phyloP scores from a whole-genome alignment of 2,329 filamentous ascomycete genomes.

The Colletotrichum ledebouriae region DNA sequence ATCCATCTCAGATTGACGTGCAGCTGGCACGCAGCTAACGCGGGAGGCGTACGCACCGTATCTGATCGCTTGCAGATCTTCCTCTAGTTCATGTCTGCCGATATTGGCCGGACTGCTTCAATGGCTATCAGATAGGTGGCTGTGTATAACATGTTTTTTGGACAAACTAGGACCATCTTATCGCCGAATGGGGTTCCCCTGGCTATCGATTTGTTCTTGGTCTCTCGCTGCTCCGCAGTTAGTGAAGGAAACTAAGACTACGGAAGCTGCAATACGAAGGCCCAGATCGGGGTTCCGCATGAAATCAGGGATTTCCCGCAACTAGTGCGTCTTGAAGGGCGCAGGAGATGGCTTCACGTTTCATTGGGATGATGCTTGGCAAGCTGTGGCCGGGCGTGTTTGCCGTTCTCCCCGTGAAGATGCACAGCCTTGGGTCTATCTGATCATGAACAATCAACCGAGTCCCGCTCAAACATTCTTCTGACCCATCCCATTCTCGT shows the following conservation, averaged over 20 bases:
- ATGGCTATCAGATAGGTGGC: constrained; percentile 26
- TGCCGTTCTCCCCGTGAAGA: neutral
- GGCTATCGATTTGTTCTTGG: no score
- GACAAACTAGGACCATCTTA: neutral
- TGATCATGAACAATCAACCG: neutral
- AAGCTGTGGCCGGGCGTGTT: neutral
- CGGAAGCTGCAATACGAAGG: neutral
- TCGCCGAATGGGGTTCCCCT: neutral
- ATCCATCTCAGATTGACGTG: constrained; percentile 3
- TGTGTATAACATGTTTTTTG: constrained; percentile 2
- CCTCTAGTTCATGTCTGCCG: no score
- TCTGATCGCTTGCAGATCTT: constrained; percentile 21
- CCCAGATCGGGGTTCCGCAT: constrained; percentile 30
- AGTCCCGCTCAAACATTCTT: neutral
- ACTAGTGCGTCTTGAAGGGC: neutral
- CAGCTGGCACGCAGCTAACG: constrained; percentile 18
- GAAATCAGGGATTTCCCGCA: neutral
- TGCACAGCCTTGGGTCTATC: neutral
- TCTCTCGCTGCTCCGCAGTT: neutral
- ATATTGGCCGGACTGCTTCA: constrained; percentile 18
- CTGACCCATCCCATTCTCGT: constrained; percentile 37
- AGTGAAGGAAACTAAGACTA: neutral
- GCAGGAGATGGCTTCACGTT: neutral
- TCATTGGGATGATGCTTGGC: constrained; percentile 22
- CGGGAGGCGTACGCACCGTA: neutral